Evolutionary conservation across 441 rosid genomes (phyloP).

Genomic region (Melastoma candidum): DNA sequence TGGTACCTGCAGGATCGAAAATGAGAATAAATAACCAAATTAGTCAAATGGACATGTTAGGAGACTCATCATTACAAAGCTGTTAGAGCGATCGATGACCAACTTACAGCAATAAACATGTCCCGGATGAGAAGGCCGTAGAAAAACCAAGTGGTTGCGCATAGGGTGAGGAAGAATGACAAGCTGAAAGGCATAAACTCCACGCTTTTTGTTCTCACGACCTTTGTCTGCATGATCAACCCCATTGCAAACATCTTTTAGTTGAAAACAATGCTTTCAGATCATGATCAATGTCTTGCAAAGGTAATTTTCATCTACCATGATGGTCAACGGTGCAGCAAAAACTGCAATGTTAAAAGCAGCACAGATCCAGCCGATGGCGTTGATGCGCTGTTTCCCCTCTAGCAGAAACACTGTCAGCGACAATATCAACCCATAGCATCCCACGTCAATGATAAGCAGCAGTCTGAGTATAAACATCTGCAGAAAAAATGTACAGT

Average conservation of each 20-base stretch:
- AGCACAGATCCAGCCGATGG: conserved; percentile 57
- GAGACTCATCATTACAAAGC: too few relatives aligned
- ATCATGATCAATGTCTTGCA: too few relatives aligned
- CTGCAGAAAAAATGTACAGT: conserved; percentile 17
- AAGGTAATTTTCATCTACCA: conserved; percentile 23
- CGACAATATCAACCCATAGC: conserved; percentile 27
- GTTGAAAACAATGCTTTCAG: too few relatives aligned
- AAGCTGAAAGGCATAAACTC: conserved; percentile 58
- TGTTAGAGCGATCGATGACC: too few relatives aligned
- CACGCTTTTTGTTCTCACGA: conserved; percentile 57
- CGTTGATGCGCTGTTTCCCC: conserved; percentile 21
- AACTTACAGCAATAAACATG: conserved; percentile 50
- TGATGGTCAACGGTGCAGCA: conserved; percentile 58
- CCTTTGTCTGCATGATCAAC: conserved; percentile 33
- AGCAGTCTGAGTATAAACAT: conserved; percentile 35
- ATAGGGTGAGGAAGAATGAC: conserved; percentile 47
- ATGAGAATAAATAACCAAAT: too few relatives aligned
- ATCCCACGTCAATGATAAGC: conserved; percentile 32
- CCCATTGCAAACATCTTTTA: too few relatives aligned
- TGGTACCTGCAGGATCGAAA: conserved; percentile 36
- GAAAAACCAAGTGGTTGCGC: conserved; percentile 60
- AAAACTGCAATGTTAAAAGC: conserved; percentile 48
- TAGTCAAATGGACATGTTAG: too few relatives aligned
- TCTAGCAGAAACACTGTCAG: conserved; percentile 23
- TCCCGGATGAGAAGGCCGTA: conserved; percentile 55